phyloP scores from a whole-genome alignment of 139 green algal genomes.

The Chlamydomonas applanata region DNA sequence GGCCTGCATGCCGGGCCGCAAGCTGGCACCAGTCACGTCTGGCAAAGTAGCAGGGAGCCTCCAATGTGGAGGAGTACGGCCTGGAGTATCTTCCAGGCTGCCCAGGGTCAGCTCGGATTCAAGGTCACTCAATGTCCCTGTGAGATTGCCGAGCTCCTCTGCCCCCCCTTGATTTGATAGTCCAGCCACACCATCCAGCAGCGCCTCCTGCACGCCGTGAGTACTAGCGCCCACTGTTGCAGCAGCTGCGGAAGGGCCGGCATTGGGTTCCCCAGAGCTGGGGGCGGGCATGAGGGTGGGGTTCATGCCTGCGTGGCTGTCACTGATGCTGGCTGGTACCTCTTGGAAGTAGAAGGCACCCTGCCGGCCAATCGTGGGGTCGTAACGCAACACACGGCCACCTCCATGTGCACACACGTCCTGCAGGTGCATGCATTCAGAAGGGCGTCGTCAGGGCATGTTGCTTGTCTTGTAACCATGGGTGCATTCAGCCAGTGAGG shows the following conservation, averaged over 20 bases:
- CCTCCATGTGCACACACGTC: not conserved
- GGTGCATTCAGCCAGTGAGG: too few species aligned
- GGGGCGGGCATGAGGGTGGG: not conserved
- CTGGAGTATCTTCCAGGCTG: too few species aligned
- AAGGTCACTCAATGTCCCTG: too few species aligned
- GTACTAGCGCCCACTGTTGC: not conserved
- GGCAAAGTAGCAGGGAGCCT: too few species aligned
- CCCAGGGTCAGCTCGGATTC: too few species aligned
- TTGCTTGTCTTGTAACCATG: too few species aligned
- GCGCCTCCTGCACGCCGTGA: not conserved
- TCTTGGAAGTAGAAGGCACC: constrained; percentile 44
- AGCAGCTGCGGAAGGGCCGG: not conserved
- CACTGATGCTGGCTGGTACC: not conserved
- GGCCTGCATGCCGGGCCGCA: too few species aligned
- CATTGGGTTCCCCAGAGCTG: not conserved
- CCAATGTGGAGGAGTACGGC: too few species aligned
- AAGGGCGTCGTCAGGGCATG: too few species aligned
- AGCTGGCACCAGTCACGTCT: too few species aligned
- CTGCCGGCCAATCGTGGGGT: constrained; percentile 34
- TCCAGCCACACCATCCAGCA: not conserved
- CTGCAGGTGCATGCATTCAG: not conserved
- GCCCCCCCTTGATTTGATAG: too few species aligned
- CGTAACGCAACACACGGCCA: constrained; percentile 39
- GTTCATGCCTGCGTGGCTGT: not conserved
- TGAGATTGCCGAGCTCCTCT: too few species aligned